Base-by-base conservation (phyloP, 306 rosid genomes). In the Lithocarpus polystachyus region DNA sequence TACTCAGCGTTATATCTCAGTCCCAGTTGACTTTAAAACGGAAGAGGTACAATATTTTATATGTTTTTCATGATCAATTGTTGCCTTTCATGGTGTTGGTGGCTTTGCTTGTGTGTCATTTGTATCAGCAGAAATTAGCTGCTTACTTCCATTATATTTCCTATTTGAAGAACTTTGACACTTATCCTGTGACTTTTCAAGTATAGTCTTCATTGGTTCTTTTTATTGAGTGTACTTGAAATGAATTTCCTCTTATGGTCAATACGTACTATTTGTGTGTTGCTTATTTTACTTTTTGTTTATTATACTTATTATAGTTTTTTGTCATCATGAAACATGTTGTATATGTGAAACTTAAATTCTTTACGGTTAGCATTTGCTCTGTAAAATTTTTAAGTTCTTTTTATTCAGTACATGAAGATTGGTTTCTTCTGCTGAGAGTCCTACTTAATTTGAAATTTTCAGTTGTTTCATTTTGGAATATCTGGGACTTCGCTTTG, bases 401-500 rank as follows among this genome's bases (percentile, higher is more conserved):
- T 59, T 81, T 37, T 57, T 13, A 45, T 71, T 13, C 31, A 52
- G n/a, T 20, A 33, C 22, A 7, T 37, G 24, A 79, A 77, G 71
- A 59, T 61, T 19, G 53, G 43, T 77, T 37, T 73, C 31, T 72
- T 71, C 72, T n/a, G 60, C 75, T 88, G 71, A 83, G 12, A 56
- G 68, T 60, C 52, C 72, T 67, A 73, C 53, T 72, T 74, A 74
- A 29, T 75, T 81, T 37, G 64, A 75, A 72, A 54, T 77, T 79
- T 82, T 74, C 91, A 94, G 99, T 82, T 35, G 56, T 10, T 24
- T 54, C 23, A 77, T 91, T 84, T 76, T 94, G 85, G 72, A 75
- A 56, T 35, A 85, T 17, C 59, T 92, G 82, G 97, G 97, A 45
- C 82, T 86, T 78, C 97, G 95, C 26, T 45, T 88, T 1, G 97